These are phyloP conservation scores for Mucor sp. DNA, from an alignment of 371 early-diverging fungal genomes.

Conservation along the genomic window DNA sequence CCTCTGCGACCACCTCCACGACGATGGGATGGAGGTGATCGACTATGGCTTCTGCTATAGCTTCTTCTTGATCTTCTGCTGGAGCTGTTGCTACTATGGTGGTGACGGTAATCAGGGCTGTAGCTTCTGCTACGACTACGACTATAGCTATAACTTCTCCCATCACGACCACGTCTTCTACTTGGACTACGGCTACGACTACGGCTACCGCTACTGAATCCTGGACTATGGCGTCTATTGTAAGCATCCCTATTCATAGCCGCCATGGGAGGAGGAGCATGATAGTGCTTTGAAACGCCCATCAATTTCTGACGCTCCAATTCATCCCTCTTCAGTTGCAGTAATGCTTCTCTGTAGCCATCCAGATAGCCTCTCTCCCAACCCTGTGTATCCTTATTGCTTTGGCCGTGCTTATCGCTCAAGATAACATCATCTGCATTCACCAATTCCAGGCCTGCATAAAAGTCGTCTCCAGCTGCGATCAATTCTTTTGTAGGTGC, in stretches of 20 bases:
- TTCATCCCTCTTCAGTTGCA: conserved; percentile 8
- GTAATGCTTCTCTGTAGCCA: conserved; percentile 26
- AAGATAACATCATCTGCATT: conserved; percentile 23
- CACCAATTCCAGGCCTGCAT: conserved; percentile 39
- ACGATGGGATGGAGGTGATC: conserved; percentile 5
- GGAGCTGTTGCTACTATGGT: background rate
- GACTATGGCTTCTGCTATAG: conserved; percentile 4
- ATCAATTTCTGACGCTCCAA: background rate
- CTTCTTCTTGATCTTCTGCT: conserved; percentile 10
- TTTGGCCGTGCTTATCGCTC: conserved; percentile 20
- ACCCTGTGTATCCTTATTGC: conserved; percentile 52
- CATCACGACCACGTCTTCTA: background rate
- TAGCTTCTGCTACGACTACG: conserved; percentile 9
- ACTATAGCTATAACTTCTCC: background rate
- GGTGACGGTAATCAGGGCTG: conserved; percentile 14
- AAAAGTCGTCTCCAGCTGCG: conserved; percentile 48
- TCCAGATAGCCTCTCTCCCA: conserved; percentile 63
- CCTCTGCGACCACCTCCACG: conserved; percentile 8
- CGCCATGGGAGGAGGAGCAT: background rate
- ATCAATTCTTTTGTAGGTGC: conserved; percentile 30
- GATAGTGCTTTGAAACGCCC: background rate
- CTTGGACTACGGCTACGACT: conserved; percentile 11
- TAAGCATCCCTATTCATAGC: conserved; percentile 1
- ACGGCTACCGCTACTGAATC: conserved; percentile 10
- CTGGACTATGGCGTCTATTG: conserved; percentile 4